Conservation (phyloP, 805 yeast genomes). For the Saccharomycopsis sp. region DNA sequence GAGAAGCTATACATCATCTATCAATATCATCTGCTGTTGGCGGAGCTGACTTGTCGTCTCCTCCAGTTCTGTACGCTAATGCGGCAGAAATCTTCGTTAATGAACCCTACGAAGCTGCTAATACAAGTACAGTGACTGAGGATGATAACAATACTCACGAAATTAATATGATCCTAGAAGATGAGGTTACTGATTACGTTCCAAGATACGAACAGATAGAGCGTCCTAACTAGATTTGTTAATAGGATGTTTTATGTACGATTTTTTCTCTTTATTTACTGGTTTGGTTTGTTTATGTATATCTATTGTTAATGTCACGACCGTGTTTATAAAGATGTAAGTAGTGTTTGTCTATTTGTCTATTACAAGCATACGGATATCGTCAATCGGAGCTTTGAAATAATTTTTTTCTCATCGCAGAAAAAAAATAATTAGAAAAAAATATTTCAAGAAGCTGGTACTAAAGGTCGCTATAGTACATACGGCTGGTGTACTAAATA, state of each 20-base stretch:
- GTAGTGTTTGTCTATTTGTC: too few relatives aligned
- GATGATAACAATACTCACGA: neutral
- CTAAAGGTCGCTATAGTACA: too few relatives aligned
- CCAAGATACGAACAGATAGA: slow-evolving; percentile 13
- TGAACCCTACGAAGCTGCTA: neutral
- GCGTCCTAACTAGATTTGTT: neutral
- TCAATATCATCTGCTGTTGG: slow-evolving; percentile 21
- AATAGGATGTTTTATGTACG: neutral
- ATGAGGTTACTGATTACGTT: slow-evolving; percentile 17
- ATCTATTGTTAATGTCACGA: neutral
- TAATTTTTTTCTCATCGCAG: too few relatives aligned
- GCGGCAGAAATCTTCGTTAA: slow-evolving; percentile 4
- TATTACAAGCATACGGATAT: too few relatives aligned
- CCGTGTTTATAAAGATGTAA: neutral
- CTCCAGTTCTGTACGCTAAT: slow-evolving; percentile 18
- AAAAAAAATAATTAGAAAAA: too few relatives aligned
- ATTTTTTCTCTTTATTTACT: neutral
- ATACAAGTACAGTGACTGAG: neutral
- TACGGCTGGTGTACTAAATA: too few relatives aligned
- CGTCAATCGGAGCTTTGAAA: too few relatives aligned
- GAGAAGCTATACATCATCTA: neutral
- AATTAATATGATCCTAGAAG: neutral
- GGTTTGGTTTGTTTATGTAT: neutral
- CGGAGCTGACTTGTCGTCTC: slow-evolving; percentile 26
- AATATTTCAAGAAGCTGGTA: too few relatives aligned